A percentile compares a stretch with the other conserved stretches of the same genome.
These are phyloP conservation scores for Benincasa hispida DNA, from an alignment of 306 rosid species.

Conservation along the genomic window DNA sequence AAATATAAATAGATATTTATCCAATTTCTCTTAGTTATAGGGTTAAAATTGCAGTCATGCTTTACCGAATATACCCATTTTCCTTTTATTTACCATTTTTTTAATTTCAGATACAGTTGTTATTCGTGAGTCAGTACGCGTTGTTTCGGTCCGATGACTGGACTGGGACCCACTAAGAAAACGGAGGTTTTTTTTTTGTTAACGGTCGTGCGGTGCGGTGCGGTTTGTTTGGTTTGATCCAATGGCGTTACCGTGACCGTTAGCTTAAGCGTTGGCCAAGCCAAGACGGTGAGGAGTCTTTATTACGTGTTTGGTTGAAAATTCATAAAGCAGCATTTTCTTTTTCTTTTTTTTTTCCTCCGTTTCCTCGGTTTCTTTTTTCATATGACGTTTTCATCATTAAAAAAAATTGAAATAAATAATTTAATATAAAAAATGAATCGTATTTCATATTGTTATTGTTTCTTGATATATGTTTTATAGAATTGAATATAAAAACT, in stretches of 20 bases:
- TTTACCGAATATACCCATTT: too few relatives aligned
- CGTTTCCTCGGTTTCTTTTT: neutral
- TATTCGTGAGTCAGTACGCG: neutral
- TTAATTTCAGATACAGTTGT: neutral
- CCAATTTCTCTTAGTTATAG: too few relatives aligned
- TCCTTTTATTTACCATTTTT: too few relatives aligned
- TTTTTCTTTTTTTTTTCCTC: neutral
- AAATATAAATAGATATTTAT: too few relatives aligned
- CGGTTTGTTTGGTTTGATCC: neutral
- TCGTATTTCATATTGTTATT: too few relatives aligned
- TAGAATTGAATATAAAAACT: too few relatives aligned
- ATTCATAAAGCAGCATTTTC: neutral
- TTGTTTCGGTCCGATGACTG: neutral
- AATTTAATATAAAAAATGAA: too few relatives aligned
- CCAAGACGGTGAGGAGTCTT: slow-evolving; percentile 13
- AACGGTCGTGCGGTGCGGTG: neutral
- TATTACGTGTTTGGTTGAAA: slow-evolving; percentile 8
- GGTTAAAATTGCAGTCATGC: too few relatives aligned
- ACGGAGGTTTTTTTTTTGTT: neutral
- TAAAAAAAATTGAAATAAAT: neutral
- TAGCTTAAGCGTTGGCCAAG: neutral
- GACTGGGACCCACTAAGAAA: neutral
- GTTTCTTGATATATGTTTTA: too few relatives aligned
- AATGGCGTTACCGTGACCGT: neutral
- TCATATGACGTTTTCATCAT: neutral